phyloP scores from a whole-genome alignment of 192 early-diverging fungal genomes.

The Rhizophagus sp. region DNA sequence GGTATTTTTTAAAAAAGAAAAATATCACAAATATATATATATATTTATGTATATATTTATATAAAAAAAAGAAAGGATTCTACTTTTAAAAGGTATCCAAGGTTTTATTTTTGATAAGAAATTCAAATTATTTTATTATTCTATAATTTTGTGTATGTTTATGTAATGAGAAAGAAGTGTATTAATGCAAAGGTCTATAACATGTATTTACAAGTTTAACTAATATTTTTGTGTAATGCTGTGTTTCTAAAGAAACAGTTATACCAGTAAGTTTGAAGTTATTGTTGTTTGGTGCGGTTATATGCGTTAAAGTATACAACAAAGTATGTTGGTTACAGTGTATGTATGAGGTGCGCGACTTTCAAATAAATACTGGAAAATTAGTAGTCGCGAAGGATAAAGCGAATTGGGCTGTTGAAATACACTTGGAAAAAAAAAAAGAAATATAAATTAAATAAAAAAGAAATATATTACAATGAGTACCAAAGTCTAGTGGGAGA shows the following conservation, averaged over 20 bases:
- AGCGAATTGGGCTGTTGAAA: neutral
- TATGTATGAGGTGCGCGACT: neutral
- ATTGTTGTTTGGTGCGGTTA: neutral
- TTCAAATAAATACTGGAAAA: neutral
- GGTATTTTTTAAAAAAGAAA: neutral
- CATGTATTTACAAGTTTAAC: neutral
- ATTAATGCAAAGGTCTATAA: neutral
- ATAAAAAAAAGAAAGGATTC: too few relatives aligned
- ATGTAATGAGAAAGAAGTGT: neutral
- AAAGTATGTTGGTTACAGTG: neutral
- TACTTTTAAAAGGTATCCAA: too few relatives aligned
- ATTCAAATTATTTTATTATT: neutral
- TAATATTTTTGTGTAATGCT: neutral
- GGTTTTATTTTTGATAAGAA: neutral
- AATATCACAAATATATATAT: neutral
- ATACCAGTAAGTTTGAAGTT: neutral
- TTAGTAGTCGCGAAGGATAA: neutral
- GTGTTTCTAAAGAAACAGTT: neutral
- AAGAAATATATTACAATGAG: too few relatives aligned
- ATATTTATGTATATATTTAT: neutral
- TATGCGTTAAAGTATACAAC: constrained; percentile 16
- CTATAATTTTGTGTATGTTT: neutral
- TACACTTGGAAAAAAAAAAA: too few relatives aligned
- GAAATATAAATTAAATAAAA: too few relatives aligned
- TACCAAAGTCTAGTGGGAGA: too few relatives aligned